These are phyloP conservation scores for Phlyctochytrium planicorne DNA, from an alignment of 192 early-diverging fungal species.

Conservation along the genomic window DNA sequence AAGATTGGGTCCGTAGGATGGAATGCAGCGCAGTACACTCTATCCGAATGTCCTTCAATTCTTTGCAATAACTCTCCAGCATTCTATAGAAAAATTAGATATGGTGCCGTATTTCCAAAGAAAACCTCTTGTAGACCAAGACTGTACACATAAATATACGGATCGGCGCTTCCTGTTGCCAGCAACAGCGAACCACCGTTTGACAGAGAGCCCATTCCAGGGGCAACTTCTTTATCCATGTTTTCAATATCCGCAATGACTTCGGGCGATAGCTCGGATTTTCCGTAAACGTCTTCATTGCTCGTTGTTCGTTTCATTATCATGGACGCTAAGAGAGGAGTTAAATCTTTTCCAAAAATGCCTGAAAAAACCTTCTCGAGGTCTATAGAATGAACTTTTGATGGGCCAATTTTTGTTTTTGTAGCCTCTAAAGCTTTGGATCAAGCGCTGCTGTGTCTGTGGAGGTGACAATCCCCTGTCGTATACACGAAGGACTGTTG, in stretches of 20 bases:
- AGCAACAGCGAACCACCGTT: slow-evolving; percentile 42
- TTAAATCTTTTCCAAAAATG: slow-evolving; percentile 9
- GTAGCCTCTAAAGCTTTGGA: slow-evolving; percentile 85
- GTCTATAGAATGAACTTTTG: slow-evolving; percentile 77
- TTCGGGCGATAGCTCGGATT: slow-evolving; percentile 26
- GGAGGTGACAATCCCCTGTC: slow-evolving; percentile 83
- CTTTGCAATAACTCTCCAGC: slow-evolving; percentile 59
- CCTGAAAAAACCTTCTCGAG: slow-evolving; percentile 59
- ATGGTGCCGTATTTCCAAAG: background rate
- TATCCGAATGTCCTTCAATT: slow-evolving; percentile 88
- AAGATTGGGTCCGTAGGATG: slow-evolving; percentile 85
- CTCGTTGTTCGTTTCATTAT: slow-evolving; percentile 13
- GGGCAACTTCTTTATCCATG: background rate
- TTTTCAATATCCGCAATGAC: background rate
- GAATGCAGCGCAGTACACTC: slow-evolving; percentile 89
- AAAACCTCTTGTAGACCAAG: slow-evolving; percentile 34
- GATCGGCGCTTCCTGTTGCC: slow-evolving; percentile 81
- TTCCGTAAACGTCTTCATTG: slow-evolving; percentile 45
- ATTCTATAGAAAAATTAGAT: slow-evolving; percentile 14
- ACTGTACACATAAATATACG: slow-evolving; percentile 77
- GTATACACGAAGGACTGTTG: slow-evolving; percentile 82
- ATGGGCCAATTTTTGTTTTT: slow-evolving; percentile 97
- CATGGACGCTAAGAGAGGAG: slow-evolving; percentile 4
- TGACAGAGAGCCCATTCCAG: background rate
- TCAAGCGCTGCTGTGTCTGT: slow-evolving; percentile 61